Evolutionary conservation across 805 yeast species (phyloP).

Genomic region (Lipomyces spencermartinsiae): DNA sequence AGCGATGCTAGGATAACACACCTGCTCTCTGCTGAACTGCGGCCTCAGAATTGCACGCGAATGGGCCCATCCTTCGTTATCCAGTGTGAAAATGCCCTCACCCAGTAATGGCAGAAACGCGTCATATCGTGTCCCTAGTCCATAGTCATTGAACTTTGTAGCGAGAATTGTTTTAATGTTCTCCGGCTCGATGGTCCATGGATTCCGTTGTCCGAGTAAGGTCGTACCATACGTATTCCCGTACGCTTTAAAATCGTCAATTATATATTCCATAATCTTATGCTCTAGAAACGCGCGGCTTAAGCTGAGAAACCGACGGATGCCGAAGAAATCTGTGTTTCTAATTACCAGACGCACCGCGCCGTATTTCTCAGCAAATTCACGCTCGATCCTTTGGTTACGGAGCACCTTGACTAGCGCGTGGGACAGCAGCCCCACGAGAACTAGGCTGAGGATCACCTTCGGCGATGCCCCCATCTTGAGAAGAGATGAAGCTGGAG

Average conservation of each 20-base stretch:
- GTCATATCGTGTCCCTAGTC: conserved; percentile 43
- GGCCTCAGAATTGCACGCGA: conserved; percentile 49
- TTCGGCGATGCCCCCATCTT: background rate
- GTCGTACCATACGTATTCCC: conserved; percentile 1
- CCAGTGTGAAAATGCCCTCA: conserved; percentile 48
- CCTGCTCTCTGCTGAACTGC: conserved; percentile 47
- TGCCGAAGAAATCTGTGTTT: conserved; percentile 9
- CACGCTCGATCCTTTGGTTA: background rate
- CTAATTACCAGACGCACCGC: background rate
- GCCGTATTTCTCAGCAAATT: background rate
- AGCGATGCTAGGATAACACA: conserved; percentile 14
- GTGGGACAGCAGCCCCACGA: background rate
- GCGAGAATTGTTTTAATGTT: conserved; percentile 46
- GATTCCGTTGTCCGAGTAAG: conserved; percentile 10
- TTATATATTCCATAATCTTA: background rate
- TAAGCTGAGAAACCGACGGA: background rate
- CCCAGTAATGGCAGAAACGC: conserved; percentile 46
- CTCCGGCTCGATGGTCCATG: conserved; percentile 43
- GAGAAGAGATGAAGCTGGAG: background rate
- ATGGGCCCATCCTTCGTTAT: conserved; percentile 48
- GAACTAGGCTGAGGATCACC: background rate
- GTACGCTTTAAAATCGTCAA: background rate
- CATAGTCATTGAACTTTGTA: conserved; percentile 45
- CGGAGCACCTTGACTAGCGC: background rate
- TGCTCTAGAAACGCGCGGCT: conserved; percentile 4